These are phyloP conservation scores for Conringia planisiliqua DNA, from an alignment of 345 rosid genomes.

Conservation along the genomic window DNA sequence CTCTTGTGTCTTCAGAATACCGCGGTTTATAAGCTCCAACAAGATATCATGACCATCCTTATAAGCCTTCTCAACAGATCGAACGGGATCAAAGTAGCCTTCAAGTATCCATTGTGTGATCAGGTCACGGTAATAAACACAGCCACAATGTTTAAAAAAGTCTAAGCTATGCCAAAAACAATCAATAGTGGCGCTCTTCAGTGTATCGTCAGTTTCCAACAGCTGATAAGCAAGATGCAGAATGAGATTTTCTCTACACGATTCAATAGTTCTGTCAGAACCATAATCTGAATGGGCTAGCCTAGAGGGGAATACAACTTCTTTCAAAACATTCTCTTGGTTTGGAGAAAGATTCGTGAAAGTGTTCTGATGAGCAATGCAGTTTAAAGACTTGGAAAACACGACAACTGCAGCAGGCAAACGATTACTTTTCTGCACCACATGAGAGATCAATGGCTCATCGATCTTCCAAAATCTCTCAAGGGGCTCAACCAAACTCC, in stretches of 20 bases:
- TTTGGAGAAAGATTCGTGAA: neutral
- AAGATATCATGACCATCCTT: conserved; percentile 36
- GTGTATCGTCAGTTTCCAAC: neutral
- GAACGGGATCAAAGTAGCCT: conserved; percentile 44
- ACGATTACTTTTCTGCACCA: neutral
- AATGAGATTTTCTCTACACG: neutral
- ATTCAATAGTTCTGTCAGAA: too few relatives aligned
- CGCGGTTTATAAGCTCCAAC: conserved; percentile 41
- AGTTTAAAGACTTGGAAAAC: conserved; percentile 29
- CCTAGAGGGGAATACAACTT: neutral
- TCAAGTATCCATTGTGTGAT: conserved; percentile 55
- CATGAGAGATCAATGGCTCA: neutral
- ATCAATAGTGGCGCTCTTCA: neutral
- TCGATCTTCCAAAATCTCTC: neutral
- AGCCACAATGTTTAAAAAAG: conserved; percentile 22
- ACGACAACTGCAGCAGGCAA: conserved; percentile 34
- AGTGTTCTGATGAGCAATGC: neutral
- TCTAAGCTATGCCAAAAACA: conserved; percentile 48
- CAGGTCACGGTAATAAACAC: conserved; percentile 40
- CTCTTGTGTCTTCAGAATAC: conserved; percentile 43
- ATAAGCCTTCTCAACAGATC: conserved; percentile 37
- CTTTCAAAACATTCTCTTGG: neutral
- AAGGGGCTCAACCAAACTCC: neutral
- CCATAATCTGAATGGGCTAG: neutral
- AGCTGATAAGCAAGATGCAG: conserved; percentile 24